These are phyloP conservation scores for Vinca minor DNA, from an alignment of 257 asterid species.

Conservation along the genomic window DNA sequence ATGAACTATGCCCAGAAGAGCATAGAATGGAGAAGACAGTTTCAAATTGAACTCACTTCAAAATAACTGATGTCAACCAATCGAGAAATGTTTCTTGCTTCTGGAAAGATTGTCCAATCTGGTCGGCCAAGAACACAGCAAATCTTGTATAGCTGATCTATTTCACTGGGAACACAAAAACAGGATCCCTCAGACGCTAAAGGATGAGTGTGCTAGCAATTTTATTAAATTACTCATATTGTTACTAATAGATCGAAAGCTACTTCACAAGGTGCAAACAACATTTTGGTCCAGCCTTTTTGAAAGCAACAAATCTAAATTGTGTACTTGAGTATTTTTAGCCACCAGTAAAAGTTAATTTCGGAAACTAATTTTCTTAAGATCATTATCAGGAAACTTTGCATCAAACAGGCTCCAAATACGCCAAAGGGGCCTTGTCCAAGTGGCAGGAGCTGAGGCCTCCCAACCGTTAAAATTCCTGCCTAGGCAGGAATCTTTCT, in stretches of 20 bases:
- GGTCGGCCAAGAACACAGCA: slow-evolving; percentile 84
- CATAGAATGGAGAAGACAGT: background rate
- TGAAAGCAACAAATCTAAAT: background rate
- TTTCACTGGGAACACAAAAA: slow-evolving; percentile 51
- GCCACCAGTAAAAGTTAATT: background rate
- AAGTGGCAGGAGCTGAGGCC: too few relatives aligned
- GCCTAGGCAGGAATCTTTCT: too few relatives aligned
- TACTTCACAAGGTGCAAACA: background rate
- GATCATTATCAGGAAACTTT: background rate
- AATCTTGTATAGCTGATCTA: slow-evolving; percentile 89
- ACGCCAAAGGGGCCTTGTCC: too few relatives aligned
- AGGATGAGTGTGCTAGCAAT: background rate
- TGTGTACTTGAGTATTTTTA: background rate
- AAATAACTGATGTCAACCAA: slow-evolving; percentile 47
- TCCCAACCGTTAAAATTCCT: too few relatives aligned
- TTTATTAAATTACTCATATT: background rate
- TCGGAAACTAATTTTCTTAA: background rate
- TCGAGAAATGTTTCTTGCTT: slow-evolving; percentile 55
- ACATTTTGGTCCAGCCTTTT: background rate
- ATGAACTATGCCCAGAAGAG: background rate
- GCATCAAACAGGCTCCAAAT: background rate
- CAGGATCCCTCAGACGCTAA: background rate
- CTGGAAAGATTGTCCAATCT: slow-evolving; percentile 74
- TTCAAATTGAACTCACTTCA: slow-evolving; percentile 39
- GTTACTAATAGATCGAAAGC: background rate